Conservation (phyloP, 176 grass and related monocot genomes). For the Cymbopogon citratus region DNA sequence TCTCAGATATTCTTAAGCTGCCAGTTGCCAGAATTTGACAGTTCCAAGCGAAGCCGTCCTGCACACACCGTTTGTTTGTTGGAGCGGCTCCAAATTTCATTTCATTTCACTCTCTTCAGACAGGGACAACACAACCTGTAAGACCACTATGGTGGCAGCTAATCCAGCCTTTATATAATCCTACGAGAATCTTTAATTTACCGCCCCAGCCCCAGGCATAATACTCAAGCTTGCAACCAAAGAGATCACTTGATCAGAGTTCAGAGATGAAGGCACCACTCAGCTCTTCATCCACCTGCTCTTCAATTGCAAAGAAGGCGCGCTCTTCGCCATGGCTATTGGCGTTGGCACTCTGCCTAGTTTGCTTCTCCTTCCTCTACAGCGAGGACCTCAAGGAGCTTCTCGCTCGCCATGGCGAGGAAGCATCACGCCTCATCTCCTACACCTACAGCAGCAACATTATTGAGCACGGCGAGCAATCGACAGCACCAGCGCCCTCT, state of each 20-base stretch:
- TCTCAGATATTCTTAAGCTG: background rate
- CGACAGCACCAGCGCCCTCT: background rate
- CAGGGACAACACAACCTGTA: background rate
- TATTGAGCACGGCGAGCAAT: background rate
- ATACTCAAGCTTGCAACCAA: background rate
- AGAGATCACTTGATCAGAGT: background rate
- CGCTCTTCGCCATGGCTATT: constrained; percentile 39
- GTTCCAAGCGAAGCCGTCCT: background rate
- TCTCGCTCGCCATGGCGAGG: constrained; percentile 5
- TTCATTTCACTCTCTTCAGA: background rate
- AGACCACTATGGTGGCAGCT: background rate
- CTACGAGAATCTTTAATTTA: background rate
- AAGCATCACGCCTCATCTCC: background rate
- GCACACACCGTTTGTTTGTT: constrained; percentile 9
- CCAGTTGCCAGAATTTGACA: background rate
- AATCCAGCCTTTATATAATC: constrained; percentile 18
- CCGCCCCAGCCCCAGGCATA: background rate
- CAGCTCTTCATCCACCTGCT: background rate
- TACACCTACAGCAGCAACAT: background rate
- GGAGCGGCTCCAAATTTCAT: background rate
- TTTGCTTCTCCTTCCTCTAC: constrained; percentile 61
- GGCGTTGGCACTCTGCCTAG: constrained; percentile 37
- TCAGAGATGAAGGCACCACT: constrained; percentile 40
- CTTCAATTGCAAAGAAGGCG: constrained; percentile 27
- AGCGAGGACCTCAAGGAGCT: constrained; percentile 48